Evolutionary conservation across 768 basidiomycete species (phyloP), one percentile per base, ranked within the genome.

Genomic region (Fistulinella prunicolor): DNA sequence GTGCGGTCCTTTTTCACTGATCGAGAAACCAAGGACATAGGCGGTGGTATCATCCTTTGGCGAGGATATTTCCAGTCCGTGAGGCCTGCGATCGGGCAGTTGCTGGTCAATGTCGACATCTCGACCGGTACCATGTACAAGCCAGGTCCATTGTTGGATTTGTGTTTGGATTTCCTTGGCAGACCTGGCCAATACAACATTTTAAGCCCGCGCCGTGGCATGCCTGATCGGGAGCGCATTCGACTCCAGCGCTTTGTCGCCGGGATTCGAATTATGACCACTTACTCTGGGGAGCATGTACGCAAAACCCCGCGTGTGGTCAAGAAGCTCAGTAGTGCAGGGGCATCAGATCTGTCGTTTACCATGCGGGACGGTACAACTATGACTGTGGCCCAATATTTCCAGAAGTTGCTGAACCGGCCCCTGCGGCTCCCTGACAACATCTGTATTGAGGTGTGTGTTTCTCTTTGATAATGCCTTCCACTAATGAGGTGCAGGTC

Each of bases 31-130:
- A 75, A 70, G 38, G 57, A 66, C 23, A 79, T 89, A 21, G 84
- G 86, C 1, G 60, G 63, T 0, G 88, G 89, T 0, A 72, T 91
- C 3, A 75, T 80, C 13, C 73, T 89, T 0, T 87, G 86, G 86
- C 75, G 88, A 3, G 89, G 89, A 0, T 89, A 86, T 46, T 90
- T 91, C 66, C 89, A 90, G 60, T 86, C 84, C 0, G 76, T 89
- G 12, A 75, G 89, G 19, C 87, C 88, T 4, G 79, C 78, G 0
- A 73, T 82, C 16, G 81, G 81, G 0, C 69, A 70, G 0, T 76
- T 91, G 57, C 63, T 89, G 22, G 71, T 90, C 55, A 91, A 90
- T 49, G 75, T 91, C 53, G 89, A 91, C 51, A 86, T 89, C 39
- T 80, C 83, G 0, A 86, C 87, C 0, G 88, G 83, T 0, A 77